phyloP scores from a whole-genome alignment of 306 rosid genomes.

The Urtica urens region DNA sequence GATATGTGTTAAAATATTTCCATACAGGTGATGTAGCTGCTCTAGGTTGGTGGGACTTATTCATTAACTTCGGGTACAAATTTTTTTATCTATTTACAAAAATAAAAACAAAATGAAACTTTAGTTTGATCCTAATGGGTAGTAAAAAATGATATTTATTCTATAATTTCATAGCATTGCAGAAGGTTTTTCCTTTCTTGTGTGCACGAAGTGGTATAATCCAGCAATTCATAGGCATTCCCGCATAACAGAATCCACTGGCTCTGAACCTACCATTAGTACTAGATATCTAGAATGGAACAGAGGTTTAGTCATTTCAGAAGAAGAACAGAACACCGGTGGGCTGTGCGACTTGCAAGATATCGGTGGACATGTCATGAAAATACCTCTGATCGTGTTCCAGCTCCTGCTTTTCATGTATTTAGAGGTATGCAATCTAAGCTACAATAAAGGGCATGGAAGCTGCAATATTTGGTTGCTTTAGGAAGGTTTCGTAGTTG shows the following conservation, averaged over 20 bases:
- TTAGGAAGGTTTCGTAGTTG: constrained; percentile 5
- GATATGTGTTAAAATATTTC: neutral
- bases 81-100: too few relatives aligned
- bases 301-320: constrained; percentile 56
- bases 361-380: constrained; percentile 86
- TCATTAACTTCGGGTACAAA: constrained; percentile 72
- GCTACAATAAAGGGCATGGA: neutral
- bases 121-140: too few relatives aligned
- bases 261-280: constrained; percentile 42
- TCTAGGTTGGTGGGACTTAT: constrained; percentile 96
- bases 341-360: constrained; percentile 62
- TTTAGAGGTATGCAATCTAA: constrained; percentile 57
- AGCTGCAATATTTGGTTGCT: neutral
- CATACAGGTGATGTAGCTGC: constrained; percentile 76
- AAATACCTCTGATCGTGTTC: constrained; percentile 62
- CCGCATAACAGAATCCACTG: constrained; percentile 45
- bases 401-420: constrained; percentile 73
- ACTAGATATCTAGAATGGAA: constrained; percentile 59
- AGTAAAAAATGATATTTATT: constrained; percentile 6
- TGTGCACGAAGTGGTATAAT: constrained; percentile 94
- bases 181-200: constrained; percentile 95
- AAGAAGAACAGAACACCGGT: constrained; percentile 50
- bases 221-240: constrained; percentile 67
- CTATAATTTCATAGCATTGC: constrained; percentile 58
- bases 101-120: too few relatives aligned